Evolutionary conservation across 1,284 basidiomycete species (phyloP).

Genomic region (Marasmius oreades): DNA sequence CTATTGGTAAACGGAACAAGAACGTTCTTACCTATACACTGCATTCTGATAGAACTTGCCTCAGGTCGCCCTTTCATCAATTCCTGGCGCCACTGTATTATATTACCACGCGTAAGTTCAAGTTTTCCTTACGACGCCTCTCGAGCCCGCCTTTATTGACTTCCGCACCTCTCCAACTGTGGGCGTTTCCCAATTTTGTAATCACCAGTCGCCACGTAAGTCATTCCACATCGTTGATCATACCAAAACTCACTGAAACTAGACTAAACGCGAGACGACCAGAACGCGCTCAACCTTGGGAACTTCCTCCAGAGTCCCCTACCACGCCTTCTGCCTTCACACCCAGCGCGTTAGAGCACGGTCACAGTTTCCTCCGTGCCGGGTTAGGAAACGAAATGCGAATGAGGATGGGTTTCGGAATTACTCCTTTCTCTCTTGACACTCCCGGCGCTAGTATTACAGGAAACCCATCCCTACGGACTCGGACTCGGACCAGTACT

Average conservation of each 20-base stretch:
- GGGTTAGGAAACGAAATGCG: no score
- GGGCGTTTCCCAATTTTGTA: neutral
- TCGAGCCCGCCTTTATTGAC: neutral
- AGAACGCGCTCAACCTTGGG: neutral
- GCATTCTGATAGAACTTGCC: no score
- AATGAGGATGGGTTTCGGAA: no score
- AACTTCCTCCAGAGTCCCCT: neutral
- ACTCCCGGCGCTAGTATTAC: no score
- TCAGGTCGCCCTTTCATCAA: constrained; percentile 1
- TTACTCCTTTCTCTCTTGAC: no score
- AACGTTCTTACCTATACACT: neutral
- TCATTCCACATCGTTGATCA: neutral
- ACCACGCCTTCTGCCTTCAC: neutral
- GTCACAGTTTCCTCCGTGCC: neutral
- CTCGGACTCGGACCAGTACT: no score
- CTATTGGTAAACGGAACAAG: neutral
- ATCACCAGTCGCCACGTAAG: no score
- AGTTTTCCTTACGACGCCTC: neutral
- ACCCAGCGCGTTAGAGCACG: neutral
- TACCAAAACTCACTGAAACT: neutral
- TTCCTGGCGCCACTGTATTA: neutral
- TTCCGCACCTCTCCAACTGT: neutral
- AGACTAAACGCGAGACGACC: neutral
- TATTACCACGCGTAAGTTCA: constrained; percentile 1
- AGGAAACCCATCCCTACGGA: no score